These are phyloP conservation scores for Leishmania turanica DNA, from an alignment of 208 protist genomes.

Conservation along the genomic window DNA sequence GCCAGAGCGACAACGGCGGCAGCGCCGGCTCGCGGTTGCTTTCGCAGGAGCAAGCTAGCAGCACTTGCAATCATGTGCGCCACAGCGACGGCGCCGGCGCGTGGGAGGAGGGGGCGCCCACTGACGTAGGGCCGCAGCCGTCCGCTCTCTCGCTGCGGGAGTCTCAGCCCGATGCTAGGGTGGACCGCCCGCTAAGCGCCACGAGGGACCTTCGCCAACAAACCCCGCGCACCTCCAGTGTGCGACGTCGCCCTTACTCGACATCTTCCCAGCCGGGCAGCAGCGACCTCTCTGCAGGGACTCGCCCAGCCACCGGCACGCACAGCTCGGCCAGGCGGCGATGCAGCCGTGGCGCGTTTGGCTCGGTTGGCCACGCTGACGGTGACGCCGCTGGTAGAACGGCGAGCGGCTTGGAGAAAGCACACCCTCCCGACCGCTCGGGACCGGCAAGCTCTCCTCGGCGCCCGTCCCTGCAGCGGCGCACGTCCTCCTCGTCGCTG, in stretches of 20 bases:
- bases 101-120: neutral
- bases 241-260: neutral
- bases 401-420: neutral
- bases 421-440: neutral
- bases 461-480: constrained; percentile 8
- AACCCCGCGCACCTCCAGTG: neutral
- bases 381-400: neutral
- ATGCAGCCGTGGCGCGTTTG: neutral
- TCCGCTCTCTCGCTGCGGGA: neutral
- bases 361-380: neutral
- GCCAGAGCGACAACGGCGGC: neutral
- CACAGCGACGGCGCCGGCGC: neutral
- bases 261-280: neutral
- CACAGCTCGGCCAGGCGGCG: neutral
- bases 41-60: constrained; percentile 14
- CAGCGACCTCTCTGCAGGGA: neutral
- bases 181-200: neutral
- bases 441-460: neutral
- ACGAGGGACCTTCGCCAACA: neutral
- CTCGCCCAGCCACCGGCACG: neutral
- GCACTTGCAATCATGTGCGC: neutral
- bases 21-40: neutral
- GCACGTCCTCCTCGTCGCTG: neutral
- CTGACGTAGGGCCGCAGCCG: neutral
- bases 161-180: neutral